Evolutionary conservation across 1,284 basidiomycete genomes (phyloP).

Genomic region (Trametes pubescens): DNA sequence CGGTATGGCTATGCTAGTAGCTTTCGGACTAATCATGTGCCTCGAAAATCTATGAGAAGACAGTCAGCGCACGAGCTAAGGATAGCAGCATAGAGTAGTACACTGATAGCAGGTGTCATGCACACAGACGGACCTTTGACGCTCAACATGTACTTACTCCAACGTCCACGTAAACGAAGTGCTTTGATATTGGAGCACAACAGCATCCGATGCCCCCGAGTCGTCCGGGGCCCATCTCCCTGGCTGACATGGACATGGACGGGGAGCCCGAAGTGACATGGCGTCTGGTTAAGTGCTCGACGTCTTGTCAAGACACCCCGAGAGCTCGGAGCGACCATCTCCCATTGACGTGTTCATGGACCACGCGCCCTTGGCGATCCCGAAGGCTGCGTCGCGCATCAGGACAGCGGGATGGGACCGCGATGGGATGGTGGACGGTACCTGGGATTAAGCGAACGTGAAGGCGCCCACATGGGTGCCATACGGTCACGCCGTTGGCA

Average conservation of each 20-base stretch:
- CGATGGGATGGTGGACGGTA: no score
- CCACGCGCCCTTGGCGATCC: not conserved
- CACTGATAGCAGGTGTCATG: not conserved
- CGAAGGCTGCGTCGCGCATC: not conserved
- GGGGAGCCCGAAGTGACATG: not conserved
- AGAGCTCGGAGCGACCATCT: not conserved
- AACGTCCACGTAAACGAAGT: not conserved
- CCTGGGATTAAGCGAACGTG: not conserved
- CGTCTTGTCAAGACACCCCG: not conserved
- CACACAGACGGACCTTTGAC: not conserved
- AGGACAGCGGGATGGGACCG: not conserved
- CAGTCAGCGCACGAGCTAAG: not conserved
- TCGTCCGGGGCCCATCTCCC: not conserved
- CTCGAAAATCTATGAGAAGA: not conserved
- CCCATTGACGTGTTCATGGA: not conserved
- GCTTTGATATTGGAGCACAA: not conserved
- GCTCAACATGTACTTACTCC: not conserved
- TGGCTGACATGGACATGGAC: not conserved
- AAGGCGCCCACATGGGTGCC: constrained; percentile 1
- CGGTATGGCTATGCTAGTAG: not conserved
- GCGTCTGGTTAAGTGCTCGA: not conserved
- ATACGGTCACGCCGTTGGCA: constrained; percentile 7
- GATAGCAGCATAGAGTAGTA: not conserved
- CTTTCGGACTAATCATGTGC: not conserved
- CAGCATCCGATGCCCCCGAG: not conserved